Base-by-base conservation (phyloP, 208 protist species). In the Trypanosomatidae sp. region DNA sequence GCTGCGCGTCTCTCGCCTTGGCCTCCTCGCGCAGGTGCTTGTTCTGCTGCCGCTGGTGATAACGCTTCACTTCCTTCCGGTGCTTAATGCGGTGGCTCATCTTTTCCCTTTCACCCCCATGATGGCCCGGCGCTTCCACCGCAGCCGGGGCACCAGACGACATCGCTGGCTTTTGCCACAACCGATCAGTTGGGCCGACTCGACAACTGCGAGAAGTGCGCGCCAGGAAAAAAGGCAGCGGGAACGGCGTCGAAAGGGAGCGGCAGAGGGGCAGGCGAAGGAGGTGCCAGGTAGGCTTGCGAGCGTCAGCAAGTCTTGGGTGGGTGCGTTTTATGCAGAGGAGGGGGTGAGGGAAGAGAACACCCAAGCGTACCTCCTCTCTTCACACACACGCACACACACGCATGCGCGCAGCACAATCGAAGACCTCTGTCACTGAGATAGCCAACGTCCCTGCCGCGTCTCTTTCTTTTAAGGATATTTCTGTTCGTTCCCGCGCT, bases 61-160 rank as follows among this genome's bases (percentile, higher is more conserved):
- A 93, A 25, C 85, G 83, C 66, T 91, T 92, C n/a, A 95, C 89
- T 58, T 91, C 85, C 28, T 84, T 83, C 0, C 91, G 79, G 74
- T 92, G 91, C 66, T 90, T 84, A 9, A 81, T 80, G 49, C 89
- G 83, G 69, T 76, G 71, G 19, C 39, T 72, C 43, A 33, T 19
- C 65, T 69, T 36, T 69, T 25, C 3, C 43, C 2, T 15, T 2
- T 46, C 47, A n/a, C 6, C 28, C 1, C 39, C 60, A 30, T 47
- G 22, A 46, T 47, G 22, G 41, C 39, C 9, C 3, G 1, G 60
- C 22, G 30, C 22, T 13, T 46, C 33, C 8, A 15, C 39, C 22
- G 7, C 39, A 65, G 60, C 4, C 25, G 39, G 39, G 17, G 60
- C 60, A 65, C 33, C 22, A 8, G 60, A 46, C 19, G 60, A 30